A percentile compares a stretch with the other conserved stretches of the same genome.
These are phyloP conservation scores for Climacium dendroides DNA, from an alignment of 225 moss, liverwort and hornwort genomes.

Conservation along the genomic window DNA sequence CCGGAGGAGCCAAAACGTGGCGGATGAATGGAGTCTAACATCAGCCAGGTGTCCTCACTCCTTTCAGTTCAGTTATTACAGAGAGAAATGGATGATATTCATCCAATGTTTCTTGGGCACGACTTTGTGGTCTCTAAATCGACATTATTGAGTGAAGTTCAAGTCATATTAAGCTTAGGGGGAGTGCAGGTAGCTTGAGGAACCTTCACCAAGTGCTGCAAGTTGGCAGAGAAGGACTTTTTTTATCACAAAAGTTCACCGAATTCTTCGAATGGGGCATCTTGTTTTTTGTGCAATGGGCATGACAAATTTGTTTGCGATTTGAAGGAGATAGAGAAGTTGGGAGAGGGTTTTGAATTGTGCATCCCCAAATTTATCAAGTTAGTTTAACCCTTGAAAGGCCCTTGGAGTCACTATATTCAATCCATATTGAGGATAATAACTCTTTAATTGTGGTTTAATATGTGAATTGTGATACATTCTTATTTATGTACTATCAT, in stretches of 20 bases:
- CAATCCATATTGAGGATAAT: too few species aligned
- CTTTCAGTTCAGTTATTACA: too few species aligned
- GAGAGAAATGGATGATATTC: not conserved
- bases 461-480: too few species aligned
- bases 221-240: not conserved
- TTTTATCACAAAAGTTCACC: not conserved
- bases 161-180: not conserved
- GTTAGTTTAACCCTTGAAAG: not conserved
- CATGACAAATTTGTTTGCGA: not conserved
- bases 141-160: not conserved
- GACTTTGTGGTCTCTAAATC: not conserved
- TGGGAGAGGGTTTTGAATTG: fast-evolving
- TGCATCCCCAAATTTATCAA: fast-evolving
- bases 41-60: too few species aligned
- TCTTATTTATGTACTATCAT: too few species aligned
- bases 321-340: not conserved
- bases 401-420: too few species aligned
- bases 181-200: not conserved
- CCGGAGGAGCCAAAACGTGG: not conserved
- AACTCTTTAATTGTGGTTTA: too few species aligned
- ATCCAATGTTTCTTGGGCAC: not conserved
- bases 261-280: not conserved
- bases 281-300: not conserved
- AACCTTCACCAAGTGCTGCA: not conserved
- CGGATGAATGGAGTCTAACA: too few species aligned